Percentiles rank a stretch among this genome's conserved stretches.
phyloP scores from a whole-genome alignment of 2,329 filamentous ascomycete genomes.

The Hypoxylon sp. region DNA sequence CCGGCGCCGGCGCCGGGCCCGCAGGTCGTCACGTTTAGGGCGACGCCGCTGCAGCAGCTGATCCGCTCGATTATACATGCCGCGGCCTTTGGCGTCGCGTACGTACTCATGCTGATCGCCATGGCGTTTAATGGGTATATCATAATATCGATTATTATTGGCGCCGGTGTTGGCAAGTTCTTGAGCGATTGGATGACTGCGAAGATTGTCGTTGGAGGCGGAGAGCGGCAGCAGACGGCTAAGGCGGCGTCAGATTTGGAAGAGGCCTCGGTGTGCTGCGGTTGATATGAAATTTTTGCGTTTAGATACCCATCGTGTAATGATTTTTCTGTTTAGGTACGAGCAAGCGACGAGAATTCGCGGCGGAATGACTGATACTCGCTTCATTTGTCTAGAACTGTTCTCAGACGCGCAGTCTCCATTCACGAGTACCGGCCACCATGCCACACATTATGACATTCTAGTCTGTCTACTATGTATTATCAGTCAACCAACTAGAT shows the following conservation, averaged over 20 bases:
- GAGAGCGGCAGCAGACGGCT: slow-evolving; percentile 35
- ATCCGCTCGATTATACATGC: slow-evolving; percentile 56
- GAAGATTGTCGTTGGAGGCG: slow-evolving; percentile 53
- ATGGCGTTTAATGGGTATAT: slow-evolving; percentile 62
- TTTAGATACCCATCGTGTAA: slow-evolving; percentile 32
- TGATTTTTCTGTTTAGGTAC: slow-evolving; percentile 4
- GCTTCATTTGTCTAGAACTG: background rate
- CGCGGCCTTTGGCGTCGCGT: slow-evolving; percentile 56
- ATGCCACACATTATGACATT: background rate
- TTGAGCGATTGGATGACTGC: slow-evolving; percentile 65
- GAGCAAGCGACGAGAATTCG: slow-evolving; percentile 8
- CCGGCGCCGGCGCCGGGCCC: slow-evolving; percentile 29
- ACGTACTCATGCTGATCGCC: slow-evolving; percentile 59
- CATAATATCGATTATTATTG: slow-evolving; percentile 59
- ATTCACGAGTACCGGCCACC: background rate
- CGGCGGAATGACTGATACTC: slow-evolving; percentile 4
- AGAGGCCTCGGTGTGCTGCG: slow-evolving; percentile 62
- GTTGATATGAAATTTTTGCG: slow-evolving; percentile 42
- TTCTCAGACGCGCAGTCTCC: background rate
- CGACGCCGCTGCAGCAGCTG: slow-evolving; percentile 56
- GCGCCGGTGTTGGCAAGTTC: slow-evolving; percentile 64
- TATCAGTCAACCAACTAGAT: slow-evolving; percentile 3
- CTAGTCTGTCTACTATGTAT: slow-evolving; percentile 3
- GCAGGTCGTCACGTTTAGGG: slow-evolving; percentile 53
- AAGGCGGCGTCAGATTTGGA: slow-evolving; percentile 53